Evolutionary conservation across 176 grass and related monocot species (phyloP).

Genomic region (Guadua angustifolia): DNA sequence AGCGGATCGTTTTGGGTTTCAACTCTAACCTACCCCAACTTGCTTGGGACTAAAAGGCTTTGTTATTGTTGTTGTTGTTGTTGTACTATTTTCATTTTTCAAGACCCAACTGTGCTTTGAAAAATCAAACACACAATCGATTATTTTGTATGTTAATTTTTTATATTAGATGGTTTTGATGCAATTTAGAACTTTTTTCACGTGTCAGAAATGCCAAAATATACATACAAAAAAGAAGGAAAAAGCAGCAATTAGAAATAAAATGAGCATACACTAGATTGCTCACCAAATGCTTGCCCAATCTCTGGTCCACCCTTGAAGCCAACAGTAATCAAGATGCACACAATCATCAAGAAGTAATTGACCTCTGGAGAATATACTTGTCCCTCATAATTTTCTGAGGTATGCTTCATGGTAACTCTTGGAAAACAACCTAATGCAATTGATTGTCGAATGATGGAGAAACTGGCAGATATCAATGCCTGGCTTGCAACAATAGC

Average conservation of each 20-base stretch:
- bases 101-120: background rate
- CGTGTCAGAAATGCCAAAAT: background rate
- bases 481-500: constrained; percentile 82
- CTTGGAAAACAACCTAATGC: constrained; percentile 82
- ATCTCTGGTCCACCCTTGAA: constrained; percentile 83
- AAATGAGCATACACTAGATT: constrained; percentile 8
- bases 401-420: constrained; percentile 85
- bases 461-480: constrained; percentile 82
- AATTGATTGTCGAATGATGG: constrained; percentile 81
- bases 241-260: no score
- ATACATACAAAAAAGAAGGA: background rate
- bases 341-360: constrained; percentile 74
- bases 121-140: background rate
- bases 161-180: background rate
- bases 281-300: constrained; percentile 81
- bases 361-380: constrained; percentile 80
- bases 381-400: constrained; percentile 70
- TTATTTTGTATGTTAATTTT: background rate
- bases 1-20: no score
- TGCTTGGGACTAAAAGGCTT: no score
- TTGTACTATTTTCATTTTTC: background rate
- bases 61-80: no score
- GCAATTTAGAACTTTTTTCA: constrained; percentile 19
- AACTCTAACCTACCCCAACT: no score
- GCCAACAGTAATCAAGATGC: constrained; percentile 67